These are phyloP conservation scores for Aspergillus unguis DNA, from an alignment of 2,329 filamentous ascomycete genomes.

Conservation along the genomic window DNA sequence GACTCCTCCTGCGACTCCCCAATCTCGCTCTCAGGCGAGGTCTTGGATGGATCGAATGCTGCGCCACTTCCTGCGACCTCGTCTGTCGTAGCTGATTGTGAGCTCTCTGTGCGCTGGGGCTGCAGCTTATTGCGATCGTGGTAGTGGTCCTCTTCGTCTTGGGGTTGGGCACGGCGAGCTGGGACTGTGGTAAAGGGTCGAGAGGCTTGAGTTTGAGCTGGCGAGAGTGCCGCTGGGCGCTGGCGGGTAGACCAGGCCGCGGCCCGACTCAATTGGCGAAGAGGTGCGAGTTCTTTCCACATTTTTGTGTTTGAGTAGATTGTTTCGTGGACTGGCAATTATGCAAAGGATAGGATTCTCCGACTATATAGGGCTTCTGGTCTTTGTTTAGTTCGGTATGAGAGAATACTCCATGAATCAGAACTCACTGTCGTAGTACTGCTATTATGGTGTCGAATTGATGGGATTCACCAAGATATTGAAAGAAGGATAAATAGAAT, in stretches of 20 bases:
- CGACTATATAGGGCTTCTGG: not conserved
- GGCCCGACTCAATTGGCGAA: not conserved
- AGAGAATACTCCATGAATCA: not conserved
- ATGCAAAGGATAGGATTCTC: too few relatives aligned
- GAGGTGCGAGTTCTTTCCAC: constrained; percentile 9
- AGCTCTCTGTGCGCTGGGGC: constrained; percentile 63
- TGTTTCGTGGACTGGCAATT: too few relatives aligned
- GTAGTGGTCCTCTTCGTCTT: constrained; percentile 8
- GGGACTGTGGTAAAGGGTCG: constrained; percentile 1
- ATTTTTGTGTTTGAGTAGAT: not conserved
- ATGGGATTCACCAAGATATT: not conserved
- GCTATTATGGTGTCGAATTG: not conserved
- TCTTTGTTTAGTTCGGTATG: not conserved
- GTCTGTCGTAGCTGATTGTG: constrained; percentile 64
- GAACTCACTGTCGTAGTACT: not conserved
- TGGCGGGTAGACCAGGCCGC: not conserved
- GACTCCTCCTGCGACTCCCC: constrained; percentile 36
- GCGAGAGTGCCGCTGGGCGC: not conserved
- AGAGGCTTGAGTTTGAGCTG: not conserved
- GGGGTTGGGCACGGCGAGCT: constrained; percentile 1
- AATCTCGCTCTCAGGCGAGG: constrained; percentile 60
- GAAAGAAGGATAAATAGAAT: not conserved
- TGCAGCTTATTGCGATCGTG: constrained; percentile 61
- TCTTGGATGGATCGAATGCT: constrained; percentile 68
- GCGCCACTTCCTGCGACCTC: constrained; percentile 57